A percentile compares a stretch with the other conserved stretches of the same genome.
These are phyloP conservation scores for Tolypocladium album DNA, from an alignment of 2,329 filamentous ascomycete genomes.

Conservation along the genomic window DNA sequence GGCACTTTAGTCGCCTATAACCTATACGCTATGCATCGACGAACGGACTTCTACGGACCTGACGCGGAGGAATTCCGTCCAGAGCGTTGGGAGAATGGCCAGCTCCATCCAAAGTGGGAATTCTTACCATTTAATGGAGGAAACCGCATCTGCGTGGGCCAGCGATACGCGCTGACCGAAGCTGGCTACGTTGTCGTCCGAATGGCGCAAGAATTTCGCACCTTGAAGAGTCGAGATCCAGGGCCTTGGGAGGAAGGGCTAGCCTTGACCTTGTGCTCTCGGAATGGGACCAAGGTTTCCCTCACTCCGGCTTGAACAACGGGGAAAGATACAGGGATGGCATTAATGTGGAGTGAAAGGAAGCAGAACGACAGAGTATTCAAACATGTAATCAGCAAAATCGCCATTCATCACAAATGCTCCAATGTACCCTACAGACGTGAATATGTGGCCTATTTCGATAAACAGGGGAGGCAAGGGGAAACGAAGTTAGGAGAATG, in stretches of 20 bases:
- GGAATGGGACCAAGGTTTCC: conserved; percentile 10
- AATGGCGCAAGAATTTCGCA: conserved; percentile 11
- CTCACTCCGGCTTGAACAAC: conserved; percentile 1
- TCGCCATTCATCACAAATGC: too few relatives aligned
- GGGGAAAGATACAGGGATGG: not conserved
- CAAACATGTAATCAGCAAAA: too few relatives aligned
- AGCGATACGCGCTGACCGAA: conserved; percentile 13
- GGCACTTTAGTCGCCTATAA: conserved; percentile 30
- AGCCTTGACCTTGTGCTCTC: conserved; percentile 7
- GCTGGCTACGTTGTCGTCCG: conserved; percentile 12
- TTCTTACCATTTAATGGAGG: conserved; percentile 37
- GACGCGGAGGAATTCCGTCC: conserved; percentile 29
- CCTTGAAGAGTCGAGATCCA: conserved; percentile 7
- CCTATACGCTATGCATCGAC: conserved; percentile 28
- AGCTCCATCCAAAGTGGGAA: conserved; percentile 26
- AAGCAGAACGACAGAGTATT: too few relatives aligned
- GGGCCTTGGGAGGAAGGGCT: conserved; percentile 9
- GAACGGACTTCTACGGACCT: conserved; percentile 23
- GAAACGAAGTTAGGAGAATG: too few relatives aligned
- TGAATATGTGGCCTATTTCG: too few relatives aligned
- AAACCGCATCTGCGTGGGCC: conserved; percentile 28
- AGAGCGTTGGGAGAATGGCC: conserved; percentile 25
- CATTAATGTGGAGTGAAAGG: too few relatives aligned
- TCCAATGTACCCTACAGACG: too few relatives aligned
- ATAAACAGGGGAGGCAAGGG: too few relatives aligned